Percentiles rank a stretch among this genome's conserved stretches.
phyloP scores from a whole-genome alignment of 2,329 filamentous ascomycete species.

The Neurospora crassa region DNA sequence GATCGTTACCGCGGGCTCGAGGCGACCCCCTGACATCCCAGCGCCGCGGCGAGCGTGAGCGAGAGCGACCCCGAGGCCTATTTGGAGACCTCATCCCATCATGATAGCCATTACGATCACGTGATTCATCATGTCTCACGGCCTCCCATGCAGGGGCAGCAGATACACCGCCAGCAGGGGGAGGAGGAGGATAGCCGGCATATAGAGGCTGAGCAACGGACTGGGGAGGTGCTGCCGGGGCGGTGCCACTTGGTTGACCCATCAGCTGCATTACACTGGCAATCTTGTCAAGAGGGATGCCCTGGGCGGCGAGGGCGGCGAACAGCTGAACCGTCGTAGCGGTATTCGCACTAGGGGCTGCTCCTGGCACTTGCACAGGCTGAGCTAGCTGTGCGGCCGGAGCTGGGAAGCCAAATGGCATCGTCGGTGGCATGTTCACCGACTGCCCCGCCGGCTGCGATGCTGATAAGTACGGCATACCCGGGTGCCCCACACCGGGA shows the following conservation, averaged over 20 bases:
- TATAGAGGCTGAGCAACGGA: constrained; percentile 31
- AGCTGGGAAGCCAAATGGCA: constrained; percentile 23
- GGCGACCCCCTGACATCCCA: constrained; percentile 60
- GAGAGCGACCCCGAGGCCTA: constrained; percentile 53
- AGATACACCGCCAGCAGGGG: constrained; percentile 5
- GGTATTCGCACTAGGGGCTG: constrained; percentile 16
- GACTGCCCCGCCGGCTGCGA: constrained; percentile 41
- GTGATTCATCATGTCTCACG: constrained; percentile 34
- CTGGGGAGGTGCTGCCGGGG: constrained; percentile 24
- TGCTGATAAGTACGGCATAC: constrained; percentile 21
- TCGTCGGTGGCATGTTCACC: constrained; percentile 44
- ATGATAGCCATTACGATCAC: constrained; percentile 45
- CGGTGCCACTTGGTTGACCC: constrained; percentile 23
- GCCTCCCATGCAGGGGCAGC: constrained; percentile 27
- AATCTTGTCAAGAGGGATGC: constrained; percentile 70
- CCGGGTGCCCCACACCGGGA: constrained; percentile 13
- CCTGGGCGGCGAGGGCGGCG: constrained; percentile 65
- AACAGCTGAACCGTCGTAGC: constrained; percentile 54
- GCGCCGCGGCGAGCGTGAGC: constrained; percentile 70
- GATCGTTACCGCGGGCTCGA: constrained; percentile 50
- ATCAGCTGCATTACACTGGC: constrained; percentile 48
- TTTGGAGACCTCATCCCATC: constrained; percentile 54
- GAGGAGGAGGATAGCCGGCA: constrained; percentile 29
- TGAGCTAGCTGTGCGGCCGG: constrained; percentile 23
- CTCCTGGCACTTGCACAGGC: constrained; percentile 10